A percentile compares a stretch with the other conserved stretches of the same genome.
phyloP scores from a whole-genome alignment of 495 filamentous ascomycete genomes.

The Sabuloglossum arenarium region DNA sequence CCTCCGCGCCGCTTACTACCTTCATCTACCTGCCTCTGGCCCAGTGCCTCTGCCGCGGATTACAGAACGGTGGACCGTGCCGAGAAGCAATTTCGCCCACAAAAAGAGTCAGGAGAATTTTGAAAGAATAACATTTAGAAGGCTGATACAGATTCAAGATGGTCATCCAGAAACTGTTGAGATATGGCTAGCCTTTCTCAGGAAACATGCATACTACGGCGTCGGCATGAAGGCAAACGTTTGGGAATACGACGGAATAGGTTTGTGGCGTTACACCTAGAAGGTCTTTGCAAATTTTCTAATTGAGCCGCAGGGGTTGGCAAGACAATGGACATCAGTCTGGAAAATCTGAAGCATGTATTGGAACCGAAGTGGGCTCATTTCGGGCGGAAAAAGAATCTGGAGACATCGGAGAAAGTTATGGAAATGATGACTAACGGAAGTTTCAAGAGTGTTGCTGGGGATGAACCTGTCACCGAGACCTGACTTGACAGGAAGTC shows the following conservation, averaged over 20 bases:
- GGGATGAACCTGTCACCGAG: background rate
- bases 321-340: conserved; percentile 39
- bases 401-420: conserved; percentile 28
- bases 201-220: conserved; percentile 79
- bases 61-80: conserved; percentile 85
- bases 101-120: conserved; percentile 98
- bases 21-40: conserved; percentile 66
- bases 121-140: conserved; percentile 67
- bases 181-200: conserved; percentile 75
- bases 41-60: conserved; percentile 78
- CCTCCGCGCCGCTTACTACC: conserved; percentile 83
- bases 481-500: no score
- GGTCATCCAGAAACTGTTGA: conserved; percentile 76
- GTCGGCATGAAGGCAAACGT: conserved; percentile 98
- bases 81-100: conserved; percentile 69
- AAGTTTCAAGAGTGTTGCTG: conserved; percentile 14
- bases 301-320: conserved; percentile 30
- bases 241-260: conserved; percentile 63
- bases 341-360: conserved; percentile 34
- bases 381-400: conserved; percentile 35
- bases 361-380: conserved; percentile 41
- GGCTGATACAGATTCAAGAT: conserved; percentile 85
- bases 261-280: conserved; percentile 17
- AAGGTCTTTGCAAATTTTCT: background rate
- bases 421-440: conserved; percentile 32